phyloP scores from a whole-genome alignment of 345 rosid species.

The Eucalyptus cloeziana region DNA sequence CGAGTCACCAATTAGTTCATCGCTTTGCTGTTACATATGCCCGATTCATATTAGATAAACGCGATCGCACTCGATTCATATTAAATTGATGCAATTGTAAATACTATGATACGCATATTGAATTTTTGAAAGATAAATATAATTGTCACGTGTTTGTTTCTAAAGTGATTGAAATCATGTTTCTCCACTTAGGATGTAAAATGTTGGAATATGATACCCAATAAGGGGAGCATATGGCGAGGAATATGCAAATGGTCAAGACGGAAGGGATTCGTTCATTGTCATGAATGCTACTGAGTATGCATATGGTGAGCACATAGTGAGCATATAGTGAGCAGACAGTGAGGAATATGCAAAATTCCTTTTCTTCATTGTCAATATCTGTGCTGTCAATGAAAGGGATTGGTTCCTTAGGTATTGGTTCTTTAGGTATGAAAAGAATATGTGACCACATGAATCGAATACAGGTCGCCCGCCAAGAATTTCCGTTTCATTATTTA shows the following conservation, averaged over 20 bases:
- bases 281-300: background rate
- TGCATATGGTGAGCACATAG: background rate
- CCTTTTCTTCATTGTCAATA: background rate
- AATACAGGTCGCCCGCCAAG: background rate
- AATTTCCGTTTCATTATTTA: background rate
- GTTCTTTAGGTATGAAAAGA: background rate
- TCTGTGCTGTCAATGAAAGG: background rate
- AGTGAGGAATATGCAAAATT: background rate
- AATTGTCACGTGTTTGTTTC: background rate
- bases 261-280: background rate
- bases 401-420: background rate
- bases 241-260: background rate
- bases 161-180: background rate
- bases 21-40: accelerated
- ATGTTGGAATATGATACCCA: background rate
- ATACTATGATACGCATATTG: background rate
- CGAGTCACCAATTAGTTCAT: background rate
- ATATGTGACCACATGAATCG: background rate
- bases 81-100: background rate
- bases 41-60: accelerated
- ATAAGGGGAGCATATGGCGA: background rate
- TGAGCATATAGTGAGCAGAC: background rate
- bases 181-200: too few relatives aligned
- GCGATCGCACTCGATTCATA: background rate
- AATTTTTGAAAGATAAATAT: background rate